These are phyloP conservation scores for Candida corydali DNA, from an alignment of 805 yeast species.

Conservation along the genomic window DNA sequence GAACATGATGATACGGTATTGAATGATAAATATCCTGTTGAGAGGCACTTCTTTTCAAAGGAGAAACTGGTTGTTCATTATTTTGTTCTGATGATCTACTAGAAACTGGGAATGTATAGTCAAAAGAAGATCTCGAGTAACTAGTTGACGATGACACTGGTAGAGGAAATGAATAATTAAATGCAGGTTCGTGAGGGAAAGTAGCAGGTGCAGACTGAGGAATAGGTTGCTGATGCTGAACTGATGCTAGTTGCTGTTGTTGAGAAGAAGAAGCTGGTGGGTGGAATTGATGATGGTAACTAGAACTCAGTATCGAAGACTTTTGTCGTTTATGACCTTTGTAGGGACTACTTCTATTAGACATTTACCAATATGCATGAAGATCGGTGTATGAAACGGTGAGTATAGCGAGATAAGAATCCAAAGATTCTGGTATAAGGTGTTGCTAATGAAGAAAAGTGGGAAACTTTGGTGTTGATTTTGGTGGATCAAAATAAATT, in stretches of 20 bases:
- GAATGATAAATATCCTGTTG: slow-evolving; percentile 1
- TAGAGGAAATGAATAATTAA: neutral
- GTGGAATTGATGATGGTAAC: slow-evolving; percentile 2
- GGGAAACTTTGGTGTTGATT: no score
- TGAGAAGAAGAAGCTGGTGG: slow-evolving; percentile 2
- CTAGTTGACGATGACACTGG: slow-evolving; percentile 1
- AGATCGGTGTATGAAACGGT: no score
- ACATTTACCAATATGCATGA: slow-evolving; percentile 9
- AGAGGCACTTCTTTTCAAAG: slow-evolving; percentile 10
- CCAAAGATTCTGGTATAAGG: no score
- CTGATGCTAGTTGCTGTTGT: slow-evolving; percentile 2
- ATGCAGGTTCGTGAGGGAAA: slow-evolving; percentile 2
- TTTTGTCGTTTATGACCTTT: slow-evolving; percentile 35
- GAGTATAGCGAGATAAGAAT: no score
- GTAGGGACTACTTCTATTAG: slow-evolving; percentile 12
- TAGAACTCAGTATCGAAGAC: slow-evolving; percentile 25
- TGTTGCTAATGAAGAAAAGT: no score
- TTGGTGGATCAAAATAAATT: no score
- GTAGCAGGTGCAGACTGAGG: slow-evolving; percentile 1
- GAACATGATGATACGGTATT: neutral
- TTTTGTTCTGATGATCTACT: slow-evolving; percentile 1
- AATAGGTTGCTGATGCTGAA: slow-evolving; percentile 1
- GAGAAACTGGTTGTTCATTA: slow-evolving; percentile 7
- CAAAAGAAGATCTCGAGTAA: neutral
- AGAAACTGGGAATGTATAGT: neutral